These are phyloP conservation scores for Rhodotorula graminis DNA, from an alignment of 768 basidiomycete species.

Conservation along the genomic window DNA sequence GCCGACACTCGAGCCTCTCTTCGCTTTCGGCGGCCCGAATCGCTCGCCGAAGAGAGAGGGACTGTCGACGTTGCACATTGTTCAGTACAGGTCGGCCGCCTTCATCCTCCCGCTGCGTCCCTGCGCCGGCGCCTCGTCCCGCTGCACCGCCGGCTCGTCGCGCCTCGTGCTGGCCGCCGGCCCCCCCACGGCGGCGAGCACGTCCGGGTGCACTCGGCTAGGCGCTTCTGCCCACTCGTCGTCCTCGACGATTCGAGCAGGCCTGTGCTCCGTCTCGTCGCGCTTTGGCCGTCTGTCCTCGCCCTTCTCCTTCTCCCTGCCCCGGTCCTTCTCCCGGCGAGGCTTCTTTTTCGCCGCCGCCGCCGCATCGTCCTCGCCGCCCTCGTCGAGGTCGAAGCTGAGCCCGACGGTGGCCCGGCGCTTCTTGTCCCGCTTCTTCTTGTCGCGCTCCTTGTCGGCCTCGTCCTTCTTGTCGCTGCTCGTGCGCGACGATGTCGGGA, in stretches of 20 bases:
- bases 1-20: no score
- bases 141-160: no score
- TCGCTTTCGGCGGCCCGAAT: no score
- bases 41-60: no score
- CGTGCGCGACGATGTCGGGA: slow-evolving; percentile 50
- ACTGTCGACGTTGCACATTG: no score
- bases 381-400: slow-evolving; percentile 69
- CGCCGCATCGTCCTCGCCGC: slow-evolving; percentile 52
- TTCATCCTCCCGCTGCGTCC: background rate
- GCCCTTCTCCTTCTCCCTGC: slow-evolving; percentile 31
- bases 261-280: slow-evolving; percentile 29
- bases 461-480: slow-evolving; percentile 21
- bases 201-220: slow-evolving; percentile 11
- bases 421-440: slow-evolving; percentile 29
- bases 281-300: slow-evolving; percentile 45
- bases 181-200: background rate
- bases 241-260: slow-evolving; percentile 24
- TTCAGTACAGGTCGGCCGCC: slow-evolving; percentile 19
- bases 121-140: no score
- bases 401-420: slow-evolving; percentile 56
- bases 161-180: background rate
- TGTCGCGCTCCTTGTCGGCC: slow-evolving; percentile 46
- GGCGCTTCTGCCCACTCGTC: slow-evolving; percentile 45
- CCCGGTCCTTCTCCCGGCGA: slow-evolving; percentile 7
- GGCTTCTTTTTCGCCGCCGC: background rate